Conservation (phyloP, 768 basidiomycete species). For the Gloeopeniophorella convolvens region DNA sequence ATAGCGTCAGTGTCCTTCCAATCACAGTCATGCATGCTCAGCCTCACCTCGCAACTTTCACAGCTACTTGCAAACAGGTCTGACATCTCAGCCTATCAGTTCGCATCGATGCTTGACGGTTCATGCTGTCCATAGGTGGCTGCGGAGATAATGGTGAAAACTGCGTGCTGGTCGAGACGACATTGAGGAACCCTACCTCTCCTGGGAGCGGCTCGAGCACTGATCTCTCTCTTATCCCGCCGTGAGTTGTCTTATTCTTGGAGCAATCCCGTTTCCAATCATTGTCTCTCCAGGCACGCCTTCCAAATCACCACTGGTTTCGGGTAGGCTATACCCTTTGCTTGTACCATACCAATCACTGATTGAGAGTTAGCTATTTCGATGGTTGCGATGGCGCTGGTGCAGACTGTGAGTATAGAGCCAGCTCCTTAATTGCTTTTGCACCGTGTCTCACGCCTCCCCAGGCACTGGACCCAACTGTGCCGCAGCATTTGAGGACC, state of each 20-base stretch:
- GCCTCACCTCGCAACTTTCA: too few relatives aligned
- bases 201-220: slow-evolving; percentile 40
- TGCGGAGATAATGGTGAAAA: slow-evolving; percentile 47
- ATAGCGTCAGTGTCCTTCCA: too few relatives aligned
- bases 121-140: too few relatives aligned
- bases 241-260: slow-evolving; percentile 27
- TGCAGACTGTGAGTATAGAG: slow-evolving; percentile 32
- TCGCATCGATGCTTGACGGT: too few relatives aligned
- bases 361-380: slow-evolving; percentile 30
- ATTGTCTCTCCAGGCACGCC: slow-evolving; percentile 29
- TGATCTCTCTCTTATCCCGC: slow-evolving; percentile 43
- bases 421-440: background rate
- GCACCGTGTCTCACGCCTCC: background rate
- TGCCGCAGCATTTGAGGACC: slow-evolving; percentile 37
- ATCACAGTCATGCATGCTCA: too few relatives aligned
- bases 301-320: slow-evolving; percentile 36
- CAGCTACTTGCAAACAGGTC: too few relatives aligned
- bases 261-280: background rate
- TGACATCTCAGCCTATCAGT: too few relatives aligned
- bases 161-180: slow-evolving; percentile 42
- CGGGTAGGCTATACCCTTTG: too few relatives aligned
- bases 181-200: slow-evolving; percentile 36
- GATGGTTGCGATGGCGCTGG: slow-evolving; percentile 40
- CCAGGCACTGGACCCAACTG: slow-evolving; percentile 34
- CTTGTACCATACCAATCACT: slow-evolving; percentile 17